Evolutionary conservation across 768 basidiomycete species (phyloP).

Genomic region (Leucocoprinus sp.): DNA sequence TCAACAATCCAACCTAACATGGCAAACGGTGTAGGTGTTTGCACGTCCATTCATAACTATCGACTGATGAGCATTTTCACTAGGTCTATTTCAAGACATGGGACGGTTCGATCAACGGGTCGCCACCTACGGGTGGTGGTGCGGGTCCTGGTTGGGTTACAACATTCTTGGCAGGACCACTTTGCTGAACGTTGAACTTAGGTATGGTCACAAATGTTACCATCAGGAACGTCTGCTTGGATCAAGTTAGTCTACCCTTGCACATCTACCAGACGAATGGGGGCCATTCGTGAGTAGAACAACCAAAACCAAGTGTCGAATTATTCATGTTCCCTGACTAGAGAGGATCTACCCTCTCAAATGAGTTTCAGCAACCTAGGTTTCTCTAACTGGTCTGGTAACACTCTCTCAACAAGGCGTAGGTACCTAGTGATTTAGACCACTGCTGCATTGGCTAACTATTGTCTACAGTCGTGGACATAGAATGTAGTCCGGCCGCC

Average conservation of each 20-base stretch:
- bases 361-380: slow-evolving; percentile 38
- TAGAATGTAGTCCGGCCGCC: slow-evolving; percentile 41
- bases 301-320: too few relatives aligned
- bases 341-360: slow-evolving; percentile 27
- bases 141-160: slow-evolving; percentile 36
- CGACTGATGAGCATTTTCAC: background rate
- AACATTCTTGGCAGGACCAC: background rate
- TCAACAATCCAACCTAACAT: slow-evolving; percentile 48
- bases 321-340: slow-evolving; percentile 21
- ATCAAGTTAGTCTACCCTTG: slow-evolving; percentile 27
- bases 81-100: slow-evolving; percentile 54
- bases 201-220: slow-evolving; percentile 40
- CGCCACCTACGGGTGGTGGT: slow-evolving; percentile 49
- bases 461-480: slow-evolving; percentile 33
- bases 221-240: slow-evolving; percentile 33
- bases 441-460: background rate
- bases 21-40: slow-evolving; percentile 36
- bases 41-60: background rate
- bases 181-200: slow-evolving; percentile 14
- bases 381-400: slow-evolving; percentile 44
- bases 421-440: background rate
- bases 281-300: slow-evolving; percentile 9
- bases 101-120: slow-evolving; percentile 42
- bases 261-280: slow-evolving; percentile 10
- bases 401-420: slow-evolving; percentile 30